phyloP scores from a whole-genome alignment of 257 asterid genomes.

The Plantago ovata region DNA sequence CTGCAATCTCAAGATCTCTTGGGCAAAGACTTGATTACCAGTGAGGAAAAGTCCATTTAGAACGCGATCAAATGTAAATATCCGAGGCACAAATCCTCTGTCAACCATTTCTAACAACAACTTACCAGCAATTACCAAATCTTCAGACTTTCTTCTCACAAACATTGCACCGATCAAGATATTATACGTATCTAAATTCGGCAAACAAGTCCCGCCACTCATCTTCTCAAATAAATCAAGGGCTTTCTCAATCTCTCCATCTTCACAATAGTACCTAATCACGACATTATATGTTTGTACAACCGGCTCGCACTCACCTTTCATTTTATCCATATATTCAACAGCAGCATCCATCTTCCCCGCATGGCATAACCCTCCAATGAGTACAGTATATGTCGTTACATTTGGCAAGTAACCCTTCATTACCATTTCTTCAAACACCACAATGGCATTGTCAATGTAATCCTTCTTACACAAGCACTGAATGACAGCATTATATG shows the following conservation, averaged over 20 bases:
- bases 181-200: slow-evolving; percentile 85
- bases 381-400: slow-evolving; percentile 61
- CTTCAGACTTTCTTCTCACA: slow-evolving; percentile 70
- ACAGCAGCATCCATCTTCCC: slow-evolving; percentile 64
- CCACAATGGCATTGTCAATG: slow-evolving; percentile 64
- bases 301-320: slow-evolving; percentile 61
- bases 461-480: slow-evolving; percentile 82
- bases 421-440: slow-evolving; percentile 67
- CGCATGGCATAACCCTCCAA: slow-evolving; percentile 79
- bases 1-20: slow-evolving; percentile 60
- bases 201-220: slow-evolving; percentile 58
- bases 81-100: slow-evolving; percentile 74
- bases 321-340: slow-evolving; percentile 62
- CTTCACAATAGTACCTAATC: slow-evolving; percentile 73
- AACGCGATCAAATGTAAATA: slow-evolving; percentile 69
- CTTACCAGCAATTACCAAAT: slow-evolving; percentile 73
- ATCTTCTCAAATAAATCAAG: slow-evolving; percentile 63
- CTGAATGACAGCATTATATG: slow-evolving; percentile 82
- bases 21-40: slow-evolving; percentile 82
- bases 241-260: slow-evolving; percentile 77
- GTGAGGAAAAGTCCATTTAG: slow-evolving; percentile 84
- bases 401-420: slow-evolving; percentile 78
- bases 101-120: slow-evolving; percentile 84
- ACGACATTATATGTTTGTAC: slow-evolving; percentile 75
- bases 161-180: slow-evolving; percentile 80